Evolutionary conservation across 2,329 filamentous ascomycete species (phyloP), one percentile per base, ranked within the genome.

Genomic region (Monilinia fructicola): DNA sequence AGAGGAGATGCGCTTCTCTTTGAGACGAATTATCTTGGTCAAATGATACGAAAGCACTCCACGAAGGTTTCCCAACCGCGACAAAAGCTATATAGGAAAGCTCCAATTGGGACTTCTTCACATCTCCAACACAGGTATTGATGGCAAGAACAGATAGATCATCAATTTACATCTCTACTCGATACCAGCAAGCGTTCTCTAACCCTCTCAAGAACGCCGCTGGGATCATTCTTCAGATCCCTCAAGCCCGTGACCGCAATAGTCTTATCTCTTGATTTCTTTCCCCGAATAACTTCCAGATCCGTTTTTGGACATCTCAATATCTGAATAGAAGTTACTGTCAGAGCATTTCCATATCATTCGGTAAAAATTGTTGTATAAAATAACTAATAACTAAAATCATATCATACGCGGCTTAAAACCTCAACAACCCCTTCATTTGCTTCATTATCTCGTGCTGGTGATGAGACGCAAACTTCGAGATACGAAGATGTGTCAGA

Each of bases 361-460:
- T 10, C n/a, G 14, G 18, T 35, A 10, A 18, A 35, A 35, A 42
- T 16, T 16, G 14, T 4, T 42, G 40, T 35, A 18, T 14, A 10
- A 11, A 40, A 35, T 31, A 31, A 62, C 42, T n/a, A 28, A 31
- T 14, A 26, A 42, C 50, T 50, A 21, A 54, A 53, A 67, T 4
- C 2, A 44, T 46, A 11, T 54, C 77, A 69, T 71, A 87, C 86
- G 73, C 85, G 79, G 69, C 88, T 87, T 65, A 92, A 78, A 5
- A 91, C 77, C 48, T 83, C 80, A 59, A 86, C 78, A 2, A 90
- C 86, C 5, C 89, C 88, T 73, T 84, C 84, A 74, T 92, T 92
- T 6, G 89, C 85, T 74, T 90, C 87, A 18, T 88, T 88, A 18
- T 91, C 87, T 68, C 83, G 82, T 14, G 89, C 82, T 69, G 84